Evolutionary conservation across 2,329 filamentous ascomycete species (phyloP).

Genomic region (Hymenoscyphus fructigenus): DNA sequence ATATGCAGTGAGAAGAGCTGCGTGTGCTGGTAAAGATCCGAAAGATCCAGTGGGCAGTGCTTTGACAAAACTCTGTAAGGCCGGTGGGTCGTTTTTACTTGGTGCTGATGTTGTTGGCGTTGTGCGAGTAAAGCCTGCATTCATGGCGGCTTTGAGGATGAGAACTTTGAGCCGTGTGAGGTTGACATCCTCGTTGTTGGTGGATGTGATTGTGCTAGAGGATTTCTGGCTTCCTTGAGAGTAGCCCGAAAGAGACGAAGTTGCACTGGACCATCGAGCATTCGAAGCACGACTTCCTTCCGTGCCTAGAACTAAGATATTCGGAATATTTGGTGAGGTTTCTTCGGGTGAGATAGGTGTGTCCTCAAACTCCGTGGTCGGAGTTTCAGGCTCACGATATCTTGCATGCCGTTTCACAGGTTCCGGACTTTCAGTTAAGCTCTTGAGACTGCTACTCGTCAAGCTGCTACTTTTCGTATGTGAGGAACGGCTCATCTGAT

Average conservation of each 20-base stretch:
- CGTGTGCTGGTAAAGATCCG: conserved; percentile 69
- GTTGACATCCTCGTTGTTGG: conserved; percentile 69
- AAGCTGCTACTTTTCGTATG: conserved; percentile 42
- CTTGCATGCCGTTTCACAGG: conserved; percentile 19
- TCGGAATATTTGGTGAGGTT: conserved; percentile 71
- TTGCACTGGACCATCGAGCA: conserved; percentile 78
- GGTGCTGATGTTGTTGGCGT: conserved; percentile 36
- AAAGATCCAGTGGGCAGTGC: conserved; percentile 75
- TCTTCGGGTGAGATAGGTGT: conserved; percentile 80
- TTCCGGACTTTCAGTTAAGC: conserved; percentile 43
- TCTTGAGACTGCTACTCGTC: conserved; percentile 43
- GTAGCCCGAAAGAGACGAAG: conserved; percentile 75
- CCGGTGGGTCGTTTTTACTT: conserved; percentile 46
- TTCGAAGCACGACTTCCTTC: conserved; percentile 59
- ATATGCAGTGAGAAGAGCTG: conserved; percentile 72
- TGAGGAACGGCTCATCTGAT: conserved; percentile 46
- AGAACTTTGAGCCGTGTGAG: conserved; percentile 75
- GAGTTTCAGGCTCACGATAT: conserved; percentile 71
- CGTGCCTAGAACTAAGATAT: conserved; percentile 84
- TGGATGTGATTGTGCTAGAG: conserved; percentile 71
- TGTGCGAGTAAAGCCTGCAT: conserved; percentile 71
- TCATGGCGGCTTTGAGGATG: conserved; percentile 81
- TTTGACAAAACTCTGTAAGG: conserved; percentile 74
- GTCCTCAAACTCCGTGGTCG: conserved; percentile 93
- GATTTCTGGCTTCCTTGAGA: conserved; percentile 68